Conservation (phyloP, 768 basidiomycete genomes). For the Leucosporidium scottii region DNA sequence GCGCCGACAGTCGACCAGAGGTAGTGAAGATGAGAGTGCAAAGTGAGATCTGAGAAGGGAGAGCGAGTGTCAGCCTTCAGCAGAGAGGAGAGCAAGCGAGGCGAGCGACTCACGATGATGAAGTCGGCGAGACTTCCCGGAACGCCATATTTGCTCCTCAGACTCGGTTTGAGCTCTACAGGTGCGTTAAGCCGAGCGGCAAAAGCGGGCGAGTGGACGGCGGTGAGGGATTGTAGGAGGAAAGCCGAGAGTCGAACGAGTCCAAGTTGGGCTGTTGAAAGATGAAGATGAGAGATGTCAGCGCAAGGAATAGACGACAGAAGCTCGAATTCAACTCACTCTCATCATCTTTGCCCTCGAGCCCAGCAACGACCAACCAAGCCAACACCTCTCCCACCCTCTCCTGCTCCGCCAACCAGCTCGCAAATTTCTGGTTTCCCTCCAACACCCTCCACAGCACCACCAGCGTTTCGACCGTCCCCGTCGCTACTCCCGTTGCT, state of each 20-base stretch:
- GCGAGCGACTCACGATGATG: constrained; percentile 48
- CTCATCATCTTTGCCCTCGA: constrained; percentile 71
- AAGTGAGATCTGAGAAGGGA: constrained; percentile 54
- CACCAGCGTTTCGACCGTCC: constrained; percentile 37
- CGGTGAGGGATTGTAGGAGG: constrained; percentile 82
- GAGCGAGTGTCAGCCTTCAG: background rate
- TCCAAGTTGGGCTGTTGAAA: constrained; percentile 57
- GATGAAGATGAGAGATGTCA: background rate
- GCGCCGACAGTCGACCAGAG: constrained; percentile 64
- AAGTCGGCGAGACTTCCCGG: constrained; percentile 40
- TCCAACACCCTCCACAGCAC: constrained; percentile 84
- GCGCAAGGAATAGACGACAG: background rate
- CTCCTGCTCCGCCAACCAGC: constrained; percentile 1
- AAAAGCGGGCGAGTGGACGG: constrained; percentile 60
- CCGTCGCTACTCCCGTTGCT: constrained; percentile 10
- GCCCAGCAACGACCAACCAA: constrained; percentile 41
- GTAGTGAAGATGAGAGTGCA: constrained; percentile 86
- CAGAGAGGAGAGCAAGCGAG: background rate
- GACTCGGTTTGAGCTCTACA: background rate
- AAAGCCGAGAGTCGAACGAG: constrained; percentile 82
- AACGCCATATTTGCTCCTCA: constrained; percentile 6
- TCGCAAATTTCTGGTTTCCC: constrained; percentile 51
- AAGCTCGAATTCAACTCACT: constrained; percentile 44
- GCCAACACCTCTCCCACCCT: background rate
- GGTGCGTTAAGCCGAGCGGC: constrained; percentile 43